Evolutionary conservation across 2,329 filamentous ascomycete species (phyloP).

Genomic region (Byssothecium circinans): DNA sequence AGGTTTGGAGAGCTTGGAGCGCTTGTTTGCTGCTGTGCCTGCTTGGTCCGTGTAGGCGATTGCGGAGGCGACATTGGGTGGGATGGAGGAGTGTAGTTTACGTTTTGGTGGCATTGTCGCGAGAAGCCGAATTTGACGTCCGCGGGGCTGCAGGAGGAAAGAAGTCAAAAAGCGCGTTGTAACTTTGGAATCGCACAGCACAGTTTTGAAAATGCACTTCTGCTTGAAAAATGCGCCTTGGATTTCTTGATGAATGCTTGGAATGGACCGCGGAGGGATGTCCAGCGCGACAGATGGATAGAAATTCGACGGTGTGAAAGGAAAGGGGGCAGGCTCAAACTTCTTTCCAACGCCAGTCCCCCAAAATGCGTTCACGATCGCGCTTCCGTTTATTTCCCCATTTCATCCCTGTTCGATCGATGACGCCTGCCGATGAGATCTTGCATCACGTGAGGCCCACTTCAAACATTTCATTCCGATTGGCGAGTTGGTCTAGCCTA

Average conservation of each 20-base stretch:
- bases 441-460: constrained; percentile 2
- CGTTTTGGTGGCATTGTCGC: constrained; percentile 38
- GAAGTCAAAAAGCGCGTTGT: background rate
- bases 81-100: constrained; percentile 25
- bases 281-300: too few relatives aligned
- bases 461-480: constrained; percentile 7
- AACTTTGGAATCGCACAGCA: background rate
- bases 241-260: background rate
- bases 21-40: constrained; percentile 41
- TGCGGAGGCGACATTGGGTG: constrained; percentile 30
- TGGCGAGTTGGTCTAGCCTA: constrained; percentile 1
- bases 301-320: background rate
- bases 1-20: constrained; percentile 38
- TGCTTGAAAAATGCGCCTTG: background rate
- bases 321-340: background rate
- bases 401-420: constrained; percentile 8
- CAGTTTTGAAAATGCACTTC: background rate
- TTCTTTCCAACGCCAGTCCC: background rate
- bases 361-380: background rate
- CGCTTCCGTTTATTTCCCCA: background rate
- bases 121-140: background rate
- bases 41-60: constrained; percentile 37
- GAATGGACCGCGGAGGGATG: too few relatives aligned
- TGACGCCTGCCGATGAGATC: constrained; percentile 3
- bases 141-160: background rate